Evolutionary conservation across 2,329 filamentous ascomycete genomes (phyloP), one percentile per base, ranked within the genome.

Genomic region (Colletotrichum ledebouriae): DNA sequence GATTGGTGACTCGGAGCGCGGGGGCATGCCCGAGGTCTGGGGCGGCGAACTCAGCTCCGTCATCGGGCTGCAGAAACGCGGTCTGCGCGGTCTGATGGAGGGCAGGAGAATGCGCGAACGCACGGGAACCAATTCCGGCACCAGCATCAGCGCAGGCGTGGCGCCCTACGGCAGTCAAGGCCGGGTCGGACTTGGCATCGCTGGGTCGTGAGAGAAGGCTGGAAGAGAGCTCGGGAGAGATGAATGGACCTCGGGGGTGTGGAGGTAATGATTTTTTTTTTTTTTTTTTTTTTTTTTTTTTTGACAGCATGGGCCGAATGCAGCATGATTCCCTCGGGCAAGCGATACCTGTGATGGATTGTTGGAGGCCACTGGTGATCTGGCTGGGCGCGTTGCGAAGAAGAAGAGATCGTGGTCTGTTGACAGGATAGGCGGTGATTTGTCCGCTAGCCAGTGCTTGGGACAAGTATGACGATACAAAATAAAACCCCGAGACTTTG

Each of bases 31-130:
- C 13, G 92, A 94, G 72, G 84, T 95, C 0, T 99, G 96, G 95
- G 83, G 87, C 74, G 90, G 91, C 66, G 88, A 97, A 81, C 79
- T 95, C 39, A 94, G 92, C 81, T 93, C 93, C 56, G 95, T 98
- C 3, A 97, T 99, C 73, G 96, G 96, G 0, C 78, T 99, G 71
- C 96, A 99, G 83, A 99, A 99, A 83, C 87, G 96, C 61, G 96
- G 96, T 0, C 79, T 99, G 41, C 86, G 95, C 67, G 96, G 96
- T 0, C 79, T 99, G 72, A 98, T 99, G 96, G 96, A 98, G 79
- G 95, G 95, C 3, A 85, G 95, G 50, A 86, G 95, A 69, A 90
- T 98, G 83, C 85, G 94, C 50, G 94, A 97, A 78, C 84, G 93
- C 71, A 85, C 84, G 3, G 85, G 85, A 10, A 86, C 83, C 22